Evolutionary conservation across 2,329 filamentous ascomycete species (phyloP), one percentile per base, ranked within the genome.

Genomic region (Fusarium redolens): DNA sequence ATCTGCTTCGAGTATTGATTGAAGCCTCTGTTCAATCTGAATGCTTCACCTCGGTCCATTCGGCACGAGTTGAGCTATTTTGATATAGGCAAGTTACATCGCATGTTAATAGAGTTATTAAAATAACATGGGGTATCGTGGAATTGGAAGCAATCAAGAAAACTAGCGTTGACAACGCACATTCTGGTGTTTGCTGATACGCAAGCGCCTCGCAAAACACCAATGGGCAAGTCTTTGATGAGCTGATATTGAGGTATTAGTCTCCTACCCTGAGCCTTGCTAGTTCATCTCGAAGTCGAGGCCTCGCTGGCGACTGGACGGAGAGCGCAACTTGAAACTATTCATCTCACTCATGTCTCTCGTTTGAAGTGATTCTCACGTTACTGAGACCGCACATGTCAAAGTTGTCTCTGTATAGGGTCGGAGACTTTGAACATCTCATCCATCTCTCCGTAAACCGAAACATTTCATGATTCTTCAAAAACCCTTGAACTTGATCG

Each of bases 151-250:
- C 40, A 63, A 63, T 44, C 61, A 60, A 54, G 44, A 71, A 62
- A 37, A 57, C 64, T 65, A 71, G 60, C 52, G 62, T 73, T 38
- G 67, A 65, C 65, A 69, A 52, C 44, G 51, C 66, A 65, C 38
- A 22, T 65, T 41, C 54, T 60, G 37, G 58, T 52, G 25, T 58
- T 58, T 65, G 67, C 62, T 51, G 58, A 68, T 61, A 65, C 71
- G 38, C 71, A 61, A 60, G 55, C 69, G 66, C 71, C 57, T 38
- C 33, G 43, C 60, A 37, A 52, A 62, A 62, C 47, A 51, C 43
- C 66, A 65, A 67, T 73, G 59, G 62, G 67, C 71, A 73, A 68
- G 60, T 68, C 71, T 55, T 58, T 30, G 28, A 51, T 67, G 38
- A 38, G 33, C 43, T 58, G 58, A 65, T 55, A n/a, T 44, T 55